These are phyloP conservation scores for Fusarium sp. DNA, from an alignment of 2,329 filamentous ascomycete species.

Conservation along the genomic window DNA sequence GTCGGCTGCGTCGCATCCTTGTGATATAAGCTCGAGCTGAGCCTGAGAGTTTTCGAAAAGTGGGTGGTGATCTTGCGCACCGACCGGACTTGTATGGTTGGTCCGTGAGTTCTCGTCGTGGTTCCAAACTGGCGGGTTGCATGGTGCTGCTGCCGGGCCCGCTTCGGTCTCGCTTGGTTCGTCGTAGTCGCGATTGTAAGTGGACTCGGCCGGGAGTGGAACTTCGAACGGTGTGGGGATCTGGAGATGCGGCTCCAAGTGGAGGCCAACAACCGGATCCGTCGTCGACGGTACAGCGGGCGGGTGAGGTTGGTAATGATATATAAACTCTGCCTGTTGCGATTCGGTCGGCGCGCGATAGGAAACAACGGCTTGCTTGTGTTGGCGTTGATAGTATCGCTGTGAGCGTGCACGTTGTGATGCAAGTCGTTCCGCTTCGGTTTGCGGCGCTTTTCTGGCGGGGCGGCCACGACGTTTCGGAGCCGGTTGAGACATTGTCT, in stretches of 20 bases:
- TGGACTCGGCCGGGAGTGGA: not conserved
- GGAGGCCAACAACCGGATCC: not conserved
- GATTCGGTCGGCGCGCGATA: no score
- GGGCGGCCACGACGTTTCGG: no score
- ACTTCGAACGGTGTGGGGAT: not conserved
- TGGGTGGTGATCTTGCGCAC: not conserved
- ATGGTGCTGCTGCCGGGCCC: not conserved
- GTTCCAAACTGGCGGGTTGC: not conserved
- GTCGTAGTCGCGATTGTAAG: not conserved
- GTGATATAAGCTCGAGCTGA: not conserved
- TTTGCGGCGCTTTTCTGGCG: no score
- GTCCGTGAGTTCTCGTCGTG: not conserved
- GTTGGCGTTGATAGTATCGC: no score
- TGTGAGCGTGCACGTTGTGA: no score
- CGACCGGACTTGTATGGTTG: not conserved
- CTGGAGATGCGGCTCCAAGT: not conserved
- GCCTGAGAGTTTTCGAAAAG: not conserved
- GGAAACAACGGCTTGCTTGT: no score
- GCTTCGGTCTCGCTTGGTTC: not conserved
- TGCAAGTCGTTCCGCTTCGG: no score
- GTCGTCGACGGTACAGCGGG: not conserved
- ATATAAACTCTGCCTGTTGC: no score
- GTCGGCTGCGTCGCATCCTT: not conserved
- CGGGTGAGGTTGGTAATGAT: not conserved
- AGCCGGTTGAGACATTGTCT: no score